Base-by-base conservation (phyloP, 129 eudicot species). In the Pseudognaphalium luteoalbum region DNA sequence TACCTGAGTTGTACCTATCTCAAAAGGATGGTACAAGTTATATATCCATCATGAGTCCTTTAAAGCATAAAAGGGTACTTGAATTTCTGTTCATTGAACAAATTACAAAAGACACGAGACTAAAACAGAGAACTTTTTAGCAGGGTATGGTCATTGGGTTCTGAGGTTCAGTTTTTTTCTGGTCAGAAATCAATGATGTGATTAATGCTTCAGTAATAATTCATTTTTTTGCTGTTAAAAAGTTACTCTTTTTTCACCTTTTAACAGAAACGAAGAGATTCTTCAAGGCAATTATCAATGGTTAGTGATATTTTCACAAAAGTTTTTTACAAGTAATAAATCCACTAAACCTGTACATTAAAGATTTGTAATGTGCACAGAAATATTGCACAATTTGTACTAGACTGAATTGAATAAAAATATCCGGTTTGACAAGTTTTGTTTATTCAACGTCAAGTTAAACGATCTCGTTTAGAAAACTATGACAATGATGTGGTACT, bases 181-280 rank as follows among this genome's bases (percentile, higher is more conserved):
- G 78, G 44, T 74, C 70, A 25, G 61, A 7, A 75, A 20, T 63
- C 62, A 63, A 35, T 66, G 73, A 76, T 35, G 74, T 66, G 39
- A 76, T 76, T 66, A 74, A 52, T 34, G 68, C 58, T 1, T 14
- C 68, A 54, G 81, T 67, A 68, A 57, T 57, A 77, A 68, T 37
- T 77, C 14, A 65, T 65, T 6, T 10, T 16, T 34, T 51, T 4
- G 5, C 29, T 34, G 58, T 35, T 66, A 56, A 54, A 56, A 21
- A 9, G 30, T 15, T 67, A 17, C 47, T 37, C 16, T 37, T 4
- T 39, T 9, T 25, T 76, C 44, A 8, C 58, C 35, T 54, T 57
- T 15, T 7, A 22, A 68, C 81, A 77, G 16, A 37, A 15, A 42
- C 68, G 68, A 8, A 37, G 28, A 77, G 68, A 77, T 77, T 77